Evolutionary conservation across 169 alveolate genomes (phyloP).

Genomic region (Theileria luwenshuni): DNA sequence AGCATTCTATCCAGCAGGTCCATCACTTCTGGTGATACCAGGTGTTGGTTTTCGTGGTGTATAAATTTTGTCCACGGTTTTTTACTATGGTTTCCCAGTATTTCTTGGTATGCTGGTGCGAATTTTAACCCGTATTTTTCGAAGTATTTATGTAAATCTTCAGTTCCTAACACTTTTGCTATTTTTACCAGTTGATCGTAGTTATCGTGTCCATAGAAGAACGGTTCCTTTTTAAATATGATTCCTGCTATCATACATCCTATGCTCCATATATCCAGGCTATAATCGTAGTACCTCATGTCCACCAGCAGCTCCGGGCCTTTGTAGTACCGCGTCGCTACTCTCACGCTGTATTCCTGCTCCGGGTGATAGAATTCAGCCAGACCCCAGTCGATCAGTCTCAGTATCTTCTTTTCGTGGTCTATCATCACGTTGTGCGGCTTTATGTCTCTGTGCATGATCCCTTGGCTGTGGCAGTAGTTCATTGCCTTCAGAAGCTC

Average conservation of each 20-base stretch:
- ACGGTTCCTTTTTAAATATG: conserved; percentile 82
- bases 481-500: conserved; percentile 94
- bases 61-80: conserved; percentile 93
- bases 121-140: conserved; percentile 86
- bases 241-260: conserved; percentile 98
- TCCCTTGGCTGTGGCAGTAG: conserved; percentile 97
- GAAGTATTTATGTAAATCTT: conserved; percentile 87
- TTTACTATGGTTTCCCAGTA: conserved; percentile 86
- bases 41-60: conserved; percentile 87
- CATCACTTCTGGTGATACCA: conserved; percentile 89
- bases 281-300: conserved; percentile 92
- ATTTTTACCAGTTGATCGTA: conserved; percentile 97
- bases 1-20: conserved; percentile 95
- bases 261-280: conserved; percentile 98
- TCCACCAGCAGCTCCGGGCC: conserved; percentile 98
- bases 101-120: conserved; percentile 85
- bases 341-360: conserved; percentile 98
- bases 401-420: conserved; percentile 86
- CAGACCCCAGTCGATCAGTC: conserved; percentile 98
- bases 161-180: conserved; percentile 95
- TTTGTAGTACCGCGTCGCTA: conserved; percentile 95
- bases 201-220: conserved; percentile 91
- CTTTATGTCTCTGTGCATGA: conserved; percentile 96
- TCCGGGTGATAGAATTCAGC: conserved; percentile 99
- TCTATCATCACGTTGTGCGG: conserved; percentile 97